Conservation (phyloP, 164 flowering plant species). For the Piper longum region DNA sequence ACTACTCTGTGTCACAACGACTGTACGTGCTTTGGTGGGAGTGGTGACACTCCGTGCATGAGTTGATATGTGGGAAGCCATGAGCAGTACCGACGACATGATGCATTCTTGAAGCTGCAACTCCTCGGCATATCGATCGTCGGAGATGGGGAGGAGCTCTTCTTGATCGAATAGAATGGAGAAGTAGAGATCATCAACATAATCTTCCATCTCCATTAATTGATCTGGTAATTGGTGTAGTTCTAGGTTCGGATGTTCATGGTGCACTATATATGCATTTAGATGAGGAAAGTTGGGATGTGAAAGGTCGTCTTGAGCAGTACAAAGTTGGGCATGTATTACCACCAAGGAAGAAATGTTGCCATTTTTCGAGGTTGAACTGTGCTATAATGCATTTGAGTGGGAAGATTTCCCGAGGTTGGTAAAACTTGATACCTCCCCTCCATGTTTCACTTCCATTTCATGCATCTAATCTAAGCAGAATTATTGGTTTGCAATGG, state of each 20-base stretch:
- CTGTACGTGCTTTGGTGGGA: not conserved
- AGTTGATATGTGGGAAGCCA: not conserved
- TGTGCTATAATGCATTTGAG: no score
- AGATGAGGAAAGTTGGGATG: not conserved
- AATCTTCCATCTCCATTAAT: not conserved
- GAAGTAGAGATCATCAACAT: not conserved
- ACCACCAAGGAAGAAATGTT: not conserved
- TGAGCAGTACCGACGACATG: not conserved
- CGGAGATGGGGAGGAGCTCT: constrained; percentile 1
- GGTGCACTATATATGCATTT: not conserved
- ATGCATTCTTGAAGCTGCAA: constrained; percentile 4
- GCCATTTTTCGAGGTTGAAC: not conserved
- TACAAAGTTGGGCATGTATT: not conserved
- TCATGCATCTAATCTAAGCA: no score
- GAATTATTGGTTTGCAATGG: no score
- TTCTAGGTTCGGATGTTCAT: not conserved
- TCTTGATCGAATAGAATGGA: not conserved
- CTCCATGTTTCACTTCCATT: no score
- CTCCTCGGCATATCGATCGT: not conserved
- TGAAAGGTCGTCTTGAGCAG: not conserved
- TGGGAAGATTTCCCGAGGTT: no score
- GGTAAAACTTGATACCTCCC: no score
- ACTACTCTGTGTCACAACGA: not conserved
- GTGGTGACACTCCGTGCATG: not conserved
- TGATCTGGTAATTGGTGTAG: not conserved